These are phyloP conservation scores for Blastobotrys malaysiensis DNA, from an alignment of 1,139 yeast genomes.

Conservation along the genomic window DNA sequence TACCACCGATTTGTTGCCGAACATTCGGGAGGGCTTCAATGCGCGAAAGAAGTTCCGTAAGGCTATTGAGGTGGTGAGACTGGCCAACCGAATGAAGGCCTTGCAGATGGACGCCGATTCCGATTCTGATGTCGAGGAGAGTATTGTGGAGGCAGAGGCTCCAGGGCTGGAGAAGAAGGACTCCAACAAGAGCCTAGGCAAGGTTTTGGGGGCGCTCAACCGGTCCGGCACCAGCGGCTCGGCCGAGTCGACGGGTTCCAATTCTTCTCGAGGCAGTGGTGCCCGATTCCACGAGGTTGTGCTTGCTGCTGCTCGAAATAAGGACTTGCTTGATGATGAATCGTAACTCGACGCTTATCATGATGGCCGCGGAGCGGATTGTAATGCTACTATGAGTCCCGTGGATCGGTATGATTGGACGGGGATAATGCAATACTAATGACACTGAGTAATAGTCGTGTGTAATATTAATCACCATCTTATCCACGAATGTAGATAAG, in stretches of 20 bases:
- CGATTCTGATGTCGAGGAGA: conserved; percentile 45
- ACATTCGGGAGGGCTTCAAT: conserved; percentile 66
- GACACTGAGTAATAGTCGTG: too few relatives aligned
- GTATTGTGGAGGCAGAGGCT: conserved; percentile 30
- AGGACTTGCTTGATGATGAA: conserved; percentile 37
- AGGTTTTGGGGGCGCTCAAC: conserved; percentile 2
- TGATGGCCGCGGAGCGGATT: background rate
- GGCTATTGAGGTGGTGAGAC: conserved; percentile 75
- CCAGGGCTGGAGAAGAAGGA: background rate
- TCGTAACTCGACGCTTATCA: background rate
- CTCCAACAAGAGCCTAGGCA: conserved; percentile 4
- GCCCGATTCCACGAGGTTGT: conserved; percentile 71
- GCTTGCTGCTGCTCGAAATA: conserved; percentile 61
- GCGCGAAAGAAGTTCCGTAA: conserved; percentile 81
- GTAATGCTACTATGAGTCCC: too few relatives aligned
- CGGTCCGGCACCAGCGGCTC: background rate
- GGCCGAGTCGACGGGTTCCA: conserved; percentile 2
- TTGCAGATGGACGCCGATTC: conserved; percentile 49
- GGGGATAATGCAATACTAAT: too few relatives aligned
- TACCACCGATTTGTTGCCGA: conserved; percentile 64
- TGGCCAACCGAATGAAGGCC: conserved; percentile 66
- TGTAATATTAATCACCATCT: too few relatives aligned
- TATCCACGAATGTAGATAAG: too few relatives aligned
- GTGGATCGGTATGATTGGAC: too few relatives aligned
- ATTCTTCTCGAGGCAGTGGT: conserved; percentile 8